These are phyloP conservation scores for Plasmodium gaboni DNA, from an alignment of 169 alveolate genomes.

Conservation along the genomic window DNA sequence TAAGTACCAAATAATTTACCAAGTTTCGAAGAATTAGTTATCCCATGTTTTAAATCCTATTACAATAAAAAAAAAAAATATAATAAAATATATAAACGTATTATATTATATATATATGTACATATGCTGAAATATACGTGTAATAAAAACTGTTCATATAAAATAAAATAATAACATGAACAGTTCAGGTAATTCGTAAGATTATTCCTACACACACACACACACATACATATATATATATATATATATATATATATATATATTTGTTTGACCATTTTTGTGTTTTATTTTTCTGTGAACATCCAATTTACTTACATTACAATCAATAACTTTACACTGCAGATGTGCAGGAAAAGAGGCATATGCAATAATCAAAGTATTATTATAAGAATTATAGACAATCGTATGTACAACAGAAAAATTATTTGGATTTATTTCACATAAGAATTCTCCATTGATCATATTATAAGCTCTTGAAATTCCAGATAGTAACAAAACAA, in stretches of 20 bases:
- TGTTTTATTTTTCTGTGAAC: background rate
- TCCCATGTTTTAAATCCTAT: conserved; percentile 54
- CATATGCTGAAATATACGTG: too few species aligned
- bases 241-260: background rate
- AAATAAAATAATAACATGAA: background rate
- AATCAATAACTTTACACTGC: conserved; percentile 82
- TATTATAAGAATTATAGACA: conserved; percentile 80
- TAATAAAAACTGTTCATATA: background rate
- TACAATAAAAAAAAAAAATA: background rate
- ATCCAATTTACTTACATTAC: conserved; percentile 64
- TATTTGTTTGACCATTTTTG: conserved; percentile 1
- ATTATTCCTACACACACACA: background rate
- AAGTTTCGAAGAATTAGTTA: conserved; percentile 51
- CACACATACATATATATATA: background rate
- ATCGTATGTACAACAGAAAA: conserved; percentile 83
- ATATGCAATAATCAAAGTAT: conserved; percentile 85
- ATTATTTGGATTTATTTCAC: conserved; percentile 32
- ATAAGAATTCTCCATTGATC: conserved; percentile 31
- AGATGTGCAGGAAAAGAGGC: conserved; percentile 85
- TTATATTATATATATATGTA: too few species aligned
- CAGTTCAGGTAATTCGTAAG: background rate
- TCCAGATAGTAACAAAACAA: conserved; percentile 81
- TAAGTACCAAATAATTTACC: conserved; percentile 51
- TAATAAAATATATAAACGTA: background rate
- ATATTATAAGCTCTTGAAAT: conserved; percentile 82